Evolutionary conservation across 164 flowering plant genomes (phyloP).

Genomic region (Piper longum): DNA sequence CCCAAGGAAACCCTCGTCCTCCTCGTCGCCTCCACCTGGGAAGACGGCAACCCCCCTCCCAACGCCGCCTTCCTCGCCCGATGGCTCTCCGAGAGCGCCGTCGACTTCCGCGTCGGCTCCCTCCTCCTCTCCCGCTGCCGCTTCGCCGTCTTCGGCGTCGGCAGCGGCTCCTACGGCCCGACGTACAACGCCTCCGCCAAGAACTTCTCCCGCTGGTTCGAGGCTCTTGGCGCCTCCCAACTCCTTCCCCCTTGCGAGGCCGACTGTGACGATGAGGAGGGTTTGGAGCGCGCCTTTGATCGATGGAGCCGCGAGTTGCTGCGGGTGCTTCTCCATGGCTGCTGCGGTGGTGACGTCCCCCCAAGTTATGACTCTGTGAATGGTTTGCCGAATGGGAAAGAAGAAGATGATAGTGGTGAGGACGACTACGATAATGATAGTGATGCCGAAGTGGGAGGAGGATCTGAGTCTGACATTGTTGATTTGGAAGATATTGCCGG

Average conservation of each 20-base stretch:
- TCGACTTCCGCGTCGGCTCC: constrained; percentile 76
- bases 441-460: constrained; percentile 14
- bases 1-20: constrained; percentile 53
- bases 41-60: constrained; percentile 58
- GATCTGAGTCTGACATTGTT: constrained; percentile 33
- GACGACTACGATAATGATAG: constrained; percentile 18
- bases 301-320: constrained; percentile 30
- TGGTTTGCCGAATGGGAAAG: not conserved
- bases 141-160: constrained; percentile 86
- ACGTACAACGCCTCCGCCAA: constrained; percentile 56
- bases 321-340: too few relatives aligned
- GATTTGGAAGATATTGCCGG: constrained; percentile 97
- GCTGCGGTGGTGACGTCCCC: too few relatives aligned
- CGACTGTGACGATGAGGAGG: constrained; percentile 58
- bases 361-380: not conserved
- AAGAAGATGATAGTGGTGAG: constrained; percentile 20
- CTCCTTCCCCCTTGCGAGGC: constrained; percentile 46
- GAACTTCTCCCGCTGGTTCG: constrained; percentile 37
- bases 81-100: constrained; percentile 76
- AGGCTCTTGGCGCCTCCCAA: constrained; percentile 61
- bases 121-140: constrained; percentile 41
- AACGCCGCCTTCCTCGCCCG: constrained; percentile 40
- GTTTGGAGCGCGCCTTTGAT: constrained; percentile 57
- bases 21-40: constrained; percentile 88
- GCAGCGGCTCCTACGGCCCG: constrained; percentile 62